phyloP scores from a whole-genome alignment of 805 yeast species.

The Cyberlindnera saturnus region DNA sequence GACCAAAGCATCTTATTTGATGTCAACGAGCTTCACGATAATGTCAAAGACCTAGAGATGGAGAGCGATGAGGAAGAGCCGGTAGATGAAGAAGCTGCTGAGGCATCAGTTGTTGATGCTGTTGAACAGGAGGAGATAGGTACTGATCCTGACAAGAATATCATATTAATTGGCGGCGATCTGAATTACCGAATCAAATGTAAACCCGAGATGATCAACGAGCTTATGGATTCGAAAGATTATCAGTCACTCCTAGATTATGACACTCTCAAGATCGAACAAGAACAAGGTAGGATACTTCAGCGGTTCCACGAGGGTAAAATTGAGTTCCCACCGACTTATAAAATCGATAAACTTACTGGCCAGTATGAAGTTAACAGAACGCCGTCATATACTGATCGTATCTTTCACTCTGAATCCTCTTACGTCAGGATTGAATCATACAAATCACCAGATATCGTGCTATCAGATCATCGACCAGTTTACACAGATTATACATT shows the following conservation, averaged over 20 bases:
- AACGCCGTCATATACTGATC: conserved; percentile 55
- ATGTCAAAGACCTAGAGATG: conserved; percentile 1
- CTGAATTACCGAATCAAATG: conserved; percentile 42
- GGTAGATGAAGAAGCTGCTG: conserved; percentile 4
- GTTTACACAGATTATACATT: conserved; percentile 35
- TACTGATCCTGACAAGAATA: conserved; percentile 11
- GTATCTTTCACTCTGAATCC: conserved; percentile 37
- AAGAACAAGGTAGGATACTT: conserved; percentile 29
- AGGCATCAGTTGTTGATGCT: not conserved
- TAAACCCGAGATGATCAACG: conserved; percentile 24
- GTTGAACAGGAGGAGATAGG: conserved; percentile 1
- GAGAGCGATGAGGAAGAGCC: conserved; percentile 6
- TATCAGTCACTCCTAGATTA: conserved; percentile 31
- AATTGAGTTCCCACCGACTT: conserved; percentile 49
- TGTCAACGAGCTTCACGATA: conserved; percentile 15
- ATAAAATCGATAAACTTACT: conserved; percentile 30
- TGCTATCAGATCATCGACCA: conserved; percentile 51
- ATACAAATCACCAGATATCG: conserved; percentile 19
- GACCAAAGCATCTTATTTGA: conserved; percentile 24
- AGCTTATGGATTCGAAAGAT: conserved; percentile 29
- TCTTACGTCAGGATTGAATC: conserved; percentile 24
- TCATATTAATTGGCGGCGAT: conserved; percentile 44
- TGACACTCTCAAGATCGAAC: conserved; percentile 38
- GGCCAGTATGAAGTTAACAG: conserved; percentile 28
- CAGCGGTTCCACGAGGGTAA: conserved; percentile 41